Evolutionary conservation across 2,329 filamentous ascomycete genomes (phyloP).

Genomic region (Neobulgaria alba): DNA sequence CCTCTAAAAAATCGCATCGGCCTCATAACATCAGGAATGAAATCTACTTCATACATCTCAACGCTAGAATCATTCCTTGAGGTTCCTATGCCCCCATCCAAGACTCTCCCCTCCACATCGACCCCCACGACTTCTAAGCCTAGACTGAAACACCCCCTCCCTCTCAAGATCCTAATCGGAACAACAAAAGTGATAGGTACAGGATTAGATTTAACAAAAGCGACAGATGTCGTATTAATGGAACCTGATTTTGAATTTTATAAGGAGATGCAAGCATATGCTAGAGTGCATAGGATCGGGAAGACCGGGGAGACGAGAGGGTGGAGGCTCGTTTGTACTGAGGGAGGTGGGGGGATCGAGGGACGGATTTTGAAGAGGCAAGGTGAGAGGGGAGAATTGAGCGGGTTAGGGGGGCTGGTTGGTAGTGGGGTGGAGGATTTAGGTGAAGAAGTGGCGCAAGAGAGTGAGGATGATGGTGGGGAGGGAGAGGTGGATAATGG

Average conservation of each 20-base stretch:
- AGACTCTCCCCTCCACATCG: no score
- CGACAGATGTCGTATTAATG: conserved; percentile 7
- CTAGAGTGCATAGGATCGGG: conserved; percentile 10
- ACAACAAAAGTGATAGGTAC: conserved; percentile 3
- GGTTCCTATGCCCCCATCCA: no score
- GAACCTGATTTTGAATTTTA: conserved; percentile 9
- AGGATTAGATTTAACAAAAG: conserved; percentile 8
- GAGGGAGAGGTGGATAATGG: no score
- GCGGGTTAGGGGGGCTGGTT: conserved; percentile 1
- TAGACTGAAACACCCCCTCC: no score
- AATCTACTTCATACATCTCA: not conserved
- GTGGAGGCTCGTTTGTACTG: conserved; percentile 4
- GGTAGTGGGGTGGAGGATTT: not conserved
- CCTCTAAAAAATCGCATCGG: not conserved
- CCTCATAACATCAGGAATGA: conserved; percentile 1
- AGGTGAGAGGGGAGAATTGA: not conserved
- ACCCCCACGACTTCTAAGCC: no score
- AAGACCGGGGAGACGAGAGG: conserved; percentile 2
- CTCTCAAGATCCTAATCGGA: conserved; percentile 7
- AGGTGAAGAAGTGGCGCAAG: no score
- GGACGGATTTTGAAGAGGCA: conserved; percentile 1
- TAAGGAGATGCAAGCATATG: conserved; percentile 8
- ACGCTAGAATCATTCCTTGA: conserved; percentile 5
- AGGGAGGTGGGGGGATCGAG: conserved; percentile 1
- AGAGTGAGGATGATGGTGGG: no score